Evolutionary conservation across 768 basidiomycete genomes (phyloP).

Genomic region (Clathrus columnatus): DNA sequence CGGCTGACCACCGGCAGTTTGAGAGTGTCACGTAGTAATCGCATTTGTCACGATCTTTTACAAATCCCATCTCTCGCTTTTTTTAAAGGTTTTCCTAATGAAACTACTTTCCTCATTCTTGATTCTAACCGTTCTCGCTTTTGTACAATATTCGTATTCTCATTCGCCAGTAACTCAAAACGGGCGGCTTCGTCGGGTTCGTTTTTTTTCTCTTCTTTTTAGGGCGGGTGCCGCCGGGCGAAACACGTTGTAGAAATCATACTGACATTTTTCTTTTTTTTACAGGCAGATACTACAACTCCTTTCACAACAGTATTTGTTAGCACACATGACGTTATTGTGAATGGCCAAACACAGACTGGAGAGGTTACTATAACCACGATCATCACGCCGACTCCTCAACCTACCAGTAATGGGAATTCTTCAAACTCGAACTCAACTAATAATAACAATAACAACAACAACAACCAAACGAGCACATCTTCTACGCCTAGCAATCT

Average conservation of each 20-base stretch:
- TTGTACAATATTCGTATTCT: neutral
- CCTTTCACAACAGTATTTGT: neutral
- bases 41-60: neutral
- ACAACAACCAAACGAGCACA: neutral
- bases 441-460: neutral
- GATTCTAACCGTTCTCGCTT: neutral
- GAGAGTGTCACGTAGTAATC: neutral
- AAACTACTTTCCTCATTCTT: neutral
- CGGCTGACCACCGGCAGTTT: too few relatives aligned
- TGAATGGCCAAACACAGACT: neutral
- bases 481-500: neutral
- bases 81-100: neutral
- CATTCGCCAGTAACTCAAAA: too few relatives aligned
- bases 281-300: neutral
- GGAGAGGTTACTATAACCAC: neutral
- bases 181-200: neutral
- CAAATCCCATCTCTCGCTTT: neutral
- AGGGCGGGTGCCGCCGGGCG: too few relatives aligned
- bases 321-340: neutral
- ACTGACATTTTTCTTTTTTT: neutral
- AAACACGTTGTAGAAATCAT: neutral
- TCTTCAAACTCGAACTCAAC: neutral
- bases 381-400: neutral
- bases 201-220: too few relatives aligned
- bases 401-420: neutral